These are phyloP conservation scores for Citropsis articulata DNA, from an alignment of 345 rosid species.

Conservation along the genomic window DNA sequence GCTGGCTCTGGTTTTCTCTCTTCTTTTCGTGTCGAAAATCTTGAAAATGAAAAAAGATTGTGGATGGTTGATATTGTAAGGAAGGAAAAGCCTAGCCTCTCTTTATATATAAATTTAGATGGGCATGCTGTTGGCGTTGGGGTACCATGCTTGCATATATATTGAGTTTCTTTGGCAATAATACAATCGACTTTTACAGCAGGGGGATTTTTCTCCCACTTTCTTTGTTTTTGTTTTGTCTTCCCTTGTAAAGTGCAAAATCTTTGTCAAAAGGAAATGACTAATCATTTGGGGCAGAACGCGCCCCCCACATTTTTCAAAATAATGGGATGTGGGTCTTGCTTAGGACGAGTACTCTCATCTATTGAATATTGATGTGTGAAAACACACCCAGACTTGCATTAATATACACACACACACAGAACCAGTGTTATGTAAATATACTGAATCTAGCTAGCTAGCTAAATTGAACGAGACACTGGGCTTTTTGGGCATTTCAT, in stretches of 20 bases:
- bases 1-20: neutral
- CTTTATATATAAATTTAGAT: neutral
- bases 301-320: neutral
- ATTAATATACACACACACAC: no score
- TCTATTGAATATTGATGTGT: neutral
- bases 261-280: constrained; percentile 3
- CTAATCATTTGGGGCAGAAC: constrained; percentile 1
- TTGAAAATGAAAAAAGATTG: neutral
- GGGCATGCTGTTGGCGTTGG: neutral
- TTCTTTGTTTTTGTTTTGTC: constrained; percentile 1
- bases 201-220: constrained; percentile 14
- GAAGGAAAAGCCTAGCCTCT: neutral
- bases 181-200: neutral
- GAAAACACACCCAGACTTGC: neutral
- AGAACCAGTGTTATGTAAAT: no score
- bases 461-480: no score
- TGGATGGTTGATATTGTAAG: neutral
- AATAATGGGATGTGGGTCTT: neutral
- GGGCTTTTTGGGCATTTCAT: neutral
- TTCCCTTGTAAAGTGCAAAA: constrained; percentile 2
- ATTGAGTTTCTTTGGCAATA: neutral
- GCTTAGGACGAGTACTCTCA: neutral
- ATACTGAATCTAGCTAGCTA: no score
- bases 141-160: neutral
- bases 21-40: neutral